A percentile compares a stretch with the other conserved stretches of the same genome.
phyloP scores from a whole-genome alignment of 371 early-diverging fungal species.

The Lichtheimia hyalospora region DNA sequence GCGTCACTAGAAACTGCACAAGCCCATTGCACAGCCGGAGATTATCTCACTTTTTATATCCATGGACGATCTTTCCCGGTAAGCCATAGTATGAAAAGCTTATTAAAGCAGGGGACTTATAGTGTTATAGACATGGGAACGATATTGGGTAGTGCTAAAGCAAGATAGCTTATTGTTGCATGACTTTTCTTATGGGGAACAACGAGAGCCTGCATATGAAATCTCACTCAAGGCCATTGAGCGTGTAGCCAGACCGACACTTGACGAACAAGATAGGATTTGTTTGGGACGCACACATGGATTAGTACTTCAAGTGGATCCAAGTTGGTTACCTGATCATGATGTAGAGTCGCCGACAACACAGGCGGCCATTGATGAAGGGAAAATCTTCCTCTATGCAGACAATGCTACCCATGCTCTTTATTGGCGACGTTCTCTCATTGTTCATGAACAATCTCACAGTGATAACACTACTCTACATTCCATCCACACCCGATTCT shows the following conservation, averaged over 20 bases:
- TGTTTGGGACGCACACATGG: conserved; percentile 18
- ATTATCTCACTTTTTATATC: conserved; percentile 37
- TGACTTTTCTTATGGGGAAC: conserved; percentile 19
- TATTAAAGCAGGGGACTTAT: not conserved
- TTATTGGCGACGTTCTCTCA: conserved; percentile 17
- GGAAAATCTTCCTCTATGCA: conserved; percentile 21
- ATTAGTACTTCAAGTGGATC: conserved; percentile 14
- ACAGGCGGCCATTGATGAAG: not conserved
- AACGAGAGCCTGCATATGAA: not conserved
- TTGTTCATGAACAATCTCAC: not conserved
- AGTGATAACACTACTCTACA: not conserved
- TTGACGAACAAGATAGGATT: conserved; percentile 18
- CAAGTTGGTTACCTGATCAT: not conserved
- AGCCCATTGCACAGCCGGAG: conserved; percentile 22
- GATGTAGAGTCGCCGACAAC: conserved; percentile 1
- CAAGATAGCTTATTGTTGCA: conserved; percentile 16
- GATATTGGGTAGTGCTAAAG: conserved; percentile 23
- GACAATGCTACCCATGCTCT: conserved; percentile 14
- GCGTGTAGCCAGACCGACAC: conserved; percentile 15
- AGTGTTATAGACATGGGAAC: conserved; percentile 19
- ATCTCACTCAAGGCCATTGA: conserved; percentile 12
- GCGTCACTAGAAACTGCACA: conserved; percentile 4
- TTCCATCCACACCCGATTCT: no score
- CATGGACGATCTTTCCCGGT: conserved; percentile 27
- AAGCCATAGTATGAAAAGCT: conserved; percentile 5